Percentiles rank a stretch among this genome's conserved stretches.
Evolutionary conservation across 2,329 filamentous ascomycete genomes (phyloP).

Genomic region (Pyricularia pennisetigena): DNA sequence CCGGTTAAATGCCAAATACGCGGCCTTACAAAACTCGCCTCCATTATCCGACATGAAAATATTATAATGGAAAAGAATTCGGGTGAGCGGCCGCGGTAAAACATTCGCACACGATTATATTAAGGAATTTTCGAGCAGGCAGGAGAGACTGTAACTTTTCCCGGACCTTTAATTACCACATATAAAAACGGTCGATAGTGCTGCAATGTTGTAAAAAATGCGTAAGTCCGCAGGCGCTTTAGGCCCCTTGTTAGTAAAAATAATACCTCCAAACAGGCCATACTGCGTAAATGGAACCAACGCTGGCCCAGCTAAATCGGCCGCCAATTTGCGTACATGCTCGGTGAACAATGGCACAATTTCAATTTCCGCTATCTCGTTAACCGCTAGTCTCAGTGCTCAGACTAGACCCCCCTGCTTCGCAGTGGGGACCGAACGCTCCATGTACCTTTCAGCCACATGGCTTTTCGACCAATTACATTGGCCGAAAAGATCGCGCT

Average conservation of each 20-base stretch:
- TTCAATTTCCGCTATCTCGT: not conserved
- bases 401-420: too few species aligned
- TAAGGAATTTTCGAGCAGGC: slow-evolving; percentile 47
- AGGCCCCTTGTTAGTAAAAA: too few species aligned
- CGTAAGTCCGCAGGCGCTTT: slow-evolving; percentile 16
- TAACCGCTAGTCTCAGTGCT: too few species aligned
- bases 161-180: slow-evolving; percentile 56
- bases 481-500: too few species aligned
- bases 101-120: slow-evolving; percentile 30
- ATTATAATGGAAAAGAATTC: slow-evolving; percentile 57
- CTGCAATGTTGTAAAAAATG: slow-evolving; percentile 34
- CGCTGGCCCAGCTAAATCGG: not conserved
- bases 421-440: too few species aligned
- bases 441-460: too few species aligned
- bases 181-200: slow-evolving; percentile 50
- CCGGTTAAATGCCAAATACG: slow-evolving; percentile 35
- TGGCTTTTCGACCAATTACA: too few species aligned
- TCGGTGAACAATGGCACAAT: not conserved
- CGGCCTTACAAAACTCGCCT: slow-evolving; percentile 48
- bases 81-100: slow-evolving; percentile 42
- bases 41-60: slow-evolving; percentile 36
- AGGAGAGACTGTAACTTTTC: slow-evolving; percentile 52
- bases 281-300: slow-evolving; percentile 1
- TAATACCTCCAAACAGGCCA: not conserved
- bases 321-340: not conserved